Base-by-base conservation (phyloP, 768 basidiomycete species). In the Rhodosporidiobolus odoratus region DNA sequence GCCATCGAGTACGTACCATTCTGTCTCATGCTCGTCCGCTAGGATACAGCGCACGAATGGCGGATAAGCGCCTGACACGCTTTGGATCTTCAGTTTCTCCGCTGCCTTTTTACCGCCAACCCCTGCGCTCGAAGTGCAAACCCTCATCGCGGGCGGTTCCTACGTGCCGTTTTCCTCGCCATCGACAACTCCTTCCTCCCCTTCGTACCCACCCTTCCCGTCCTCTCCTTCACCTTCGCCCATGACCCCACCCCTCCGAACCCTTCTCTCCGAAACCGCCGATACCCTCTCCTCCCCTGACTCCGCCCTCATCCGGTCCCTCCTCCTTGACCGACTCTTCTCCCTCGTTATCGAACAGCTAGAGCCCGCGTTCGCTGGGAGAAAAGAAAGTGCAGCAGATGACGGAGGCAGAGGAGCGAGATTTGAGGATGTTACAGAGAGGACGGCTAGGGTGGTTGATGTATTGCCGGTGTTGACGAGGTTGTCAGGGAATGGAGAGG, bases 61-160 rank as follows among this genome's bases (percentile, higher is more conserved):
- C 35, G n/a, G 40, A 62, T 43, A 12, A 21, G 43, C 13, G 43
- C 12, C 43, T 43, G 43, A 21, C 43, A 21, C 21, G 43, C 43
- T 43, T 43, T 21, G 48, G 21, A 17, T 23, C 12, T 50, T n/a
- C 64, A 89, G 89, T 76, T 92, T 92, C 78, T 78, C 88, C 25
- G 85, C 88, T 1, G 86, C 88, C 0, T 84, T 93, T 12, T 84
- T 92, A 16, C 90, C 91, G 4, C 85, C 87, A 45, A 91, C 89
- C 0, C 83, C 85, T 15, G 86, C 88, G 77, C 87, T 84, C 10
- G 85, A 87, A 17, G 84, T 87, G 57, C 40, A 30, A 19, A 71
- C 73, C 37, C 69, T 71, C 56, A 27, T 63, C 47, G 30, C 69
- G 3, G 69, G 73, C 52, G 69, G 69, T 1, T 56, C 53, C 34